Base-by-base conservation (phyloP, 2,329 filamentous ascomycete species). In the Fusarium multiceps region DNA sequence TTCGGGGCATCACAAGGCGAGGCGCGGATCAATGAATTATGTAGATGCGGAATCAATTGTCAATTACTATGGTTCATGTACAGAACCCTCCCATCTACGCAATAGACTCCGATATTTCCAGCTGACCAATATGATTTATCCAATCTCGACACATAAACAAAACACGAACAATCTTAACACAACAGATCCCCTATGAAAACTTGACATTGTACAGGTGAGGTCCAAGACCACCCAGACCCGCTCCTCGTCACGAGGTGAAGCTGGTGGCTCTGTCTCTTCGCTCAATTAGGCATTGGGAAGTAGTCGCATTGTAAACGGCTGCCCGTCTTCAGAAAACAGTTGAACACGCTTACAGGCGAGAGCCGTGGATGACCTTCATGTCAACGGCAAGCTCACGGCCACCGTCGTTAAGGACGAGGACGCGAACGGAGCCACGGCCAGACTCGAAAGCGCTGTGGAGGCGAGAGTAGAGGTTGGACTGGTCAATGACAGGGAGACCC, bases 361-460 rank as follows among this genome's bases (percentile, higher is more conserved):
- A 90, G 79, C 88, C 89, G 86, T 99, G 96, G 80, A 98, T 92
- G 80, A 97, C 92, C 92, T 98, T 98, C 90, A 97, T 96, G 89
- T 99, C 96, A 76, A 99, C 96, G 76, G 92, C 94, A 79, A 99
- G 90, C 90, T 99, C 96, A 78, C 92, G 90, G 77, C 94, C 94
- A 78, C 91, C 88, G 83, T 99, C 96, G 82, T 90, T 93, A 84
- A 99, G 94, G 82, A 99, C 96, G 69, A 98, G 90, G 78, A 97
- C 94, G 76, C 96, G 93, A 79, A 99, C 92, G 80, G 90, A 94
- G 82, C 96, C 96, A 81, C 94, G 93, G 81, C 96, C 96, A 75
- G 93, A 91, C 84, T 93, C 90, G 83, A 98, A 99, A 74, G 94
- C 89, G 74, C 92, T 89, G 77, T 88, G 85, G 74, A 99, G 92